Conservation (phyloP, 1,284 basidiomycete species). For the Tremellales sp. region DNA sequence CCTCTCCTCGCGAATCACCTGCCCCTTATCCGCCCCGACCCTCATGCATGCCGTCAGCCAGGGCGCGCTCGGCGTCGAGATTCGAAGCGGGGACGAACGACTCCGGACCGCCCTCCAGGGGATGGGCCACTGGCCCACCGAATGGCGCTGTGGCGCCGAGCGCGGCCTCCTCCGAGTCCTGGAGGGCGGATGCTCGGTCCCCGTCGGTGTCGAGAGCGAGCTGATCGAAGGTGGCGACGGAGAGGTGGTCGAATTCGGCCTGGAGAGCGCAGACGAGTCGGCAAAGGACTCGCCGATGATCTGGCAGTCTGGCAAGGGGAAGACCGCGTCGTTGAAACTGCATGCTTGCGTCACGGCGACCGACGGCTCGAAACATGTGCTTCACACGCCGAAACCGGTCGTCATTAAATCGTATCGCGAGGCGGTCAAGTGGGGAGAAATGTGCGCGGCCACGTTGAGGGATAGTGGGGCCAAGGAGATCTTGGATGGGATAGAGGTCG, state of each 20-base stretch:
- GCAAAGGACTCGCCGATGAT: conserved; percentile 33
- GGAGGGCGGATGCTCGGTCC: conserved; percentile 96
- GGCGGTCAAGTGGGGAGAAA: conserved; percentile 64
- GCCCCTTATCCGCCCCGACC: conserved; percentile 68
- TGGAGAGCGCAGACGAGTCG: conserved; percentile 18
- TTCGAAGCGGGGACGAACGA: conserved; percentile 66
- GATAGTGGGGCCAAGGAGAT: conserved; percentile 69
- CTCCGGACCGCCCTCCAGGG: conserved; percentile 61
- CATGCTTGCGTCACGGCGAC: conserved; percentile 77
- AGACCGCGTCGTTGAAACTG: conserved; percentile 56
- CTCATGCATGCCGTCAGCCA: conserved; percentile 91
- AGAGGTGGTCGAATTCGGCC: conserved; percentile 18
- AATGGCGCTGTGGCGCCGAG: conserved; percentile 75
- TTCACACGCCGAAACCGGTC: conserved; percentile 59
- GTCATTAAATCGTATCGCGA: conserved; percentile 57
- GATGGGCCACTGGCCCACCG: conserved; percentile 70
- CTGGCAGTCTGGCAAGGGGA: conserved; percentile 41
- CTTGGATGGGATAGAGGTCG: conserved; percentile 69
- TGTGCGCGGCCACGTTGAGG: conserved; percentile 62
- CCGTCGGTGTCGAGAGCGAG: conserved; percentile 76
- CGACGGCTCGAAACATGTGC: conserved; percentile 65
- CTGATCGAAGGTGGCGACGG: conserved; percentile 27
- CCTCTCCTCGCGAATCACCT: conserved; percentile 71
- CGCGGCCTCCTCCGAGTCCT: conserved; percentile 79
- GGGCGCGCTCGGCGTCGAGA: conserved; percentile 86